Evolutionary conservation across 2,329 filamentous ascomycete species (phyloP), one percentile per base, ranked within the genome.

Genomic region (Trichoderma sp.): DNA sequence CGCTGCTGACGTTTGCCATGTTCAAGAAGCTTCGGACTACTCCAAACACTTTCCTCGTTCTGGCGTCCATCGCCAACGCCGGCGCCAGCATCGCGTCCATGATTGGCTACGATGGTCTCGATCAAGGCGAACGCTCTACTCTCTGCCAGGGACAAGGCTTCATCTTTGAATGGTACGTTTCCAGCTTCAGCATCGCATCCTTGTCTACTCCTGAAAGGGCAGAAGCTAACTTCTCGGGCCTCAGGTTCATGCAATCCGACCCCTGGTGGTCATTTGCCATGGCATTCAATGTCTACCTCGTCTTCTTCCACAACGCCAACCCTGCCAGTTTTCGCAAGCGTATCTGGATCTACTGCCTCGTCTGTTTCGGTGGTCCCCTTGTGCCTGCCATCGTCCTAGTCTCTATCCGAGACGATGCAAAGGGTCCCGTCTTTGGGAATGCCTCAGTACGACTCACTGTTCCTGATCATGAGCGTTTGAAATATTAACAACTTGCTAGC

Each of bases 191-290:
- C 15, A 48, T 34, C n/a, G 10, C 5, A 5, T 9, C 1, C 28
- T 21, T 1, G 5, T 34, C 3, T 6, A 0, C 3, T 19, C 14
- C 0, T 4, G 28, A 5, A 2, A 7, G 7, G 34, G 3, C n/a
- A 17, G 41, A 64, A 68, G 3, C 57, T 34, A 12, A 28, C n/a
- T 15, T 3, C 10, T 17, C 43, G 19, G 12, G 3, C 12, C 7
- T 15, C 50, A 91, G 88, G 85, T 92, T 91, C 74, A 90, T 90
- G 85, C 88, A 89, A 69, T 88, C 88, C 3, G 89, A 91, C 75
- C 86, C 88, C 0, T 83, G 90, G 78, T 93, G 88, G 90, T 90
- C 89, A 0, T 86, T 92, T 69, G 89, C 89, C 67, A 94, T 94
- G 90, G 90, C 91, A 0, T 82, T 89, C 71, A 94, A 94, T 69